A percentile compares a stretch with the other conserved stretches of the same genome.
phyloP scores from a whole-genome alignment of 2,329 filamentous ascomycete genomes.

The Fusarium sp. region DNA sequence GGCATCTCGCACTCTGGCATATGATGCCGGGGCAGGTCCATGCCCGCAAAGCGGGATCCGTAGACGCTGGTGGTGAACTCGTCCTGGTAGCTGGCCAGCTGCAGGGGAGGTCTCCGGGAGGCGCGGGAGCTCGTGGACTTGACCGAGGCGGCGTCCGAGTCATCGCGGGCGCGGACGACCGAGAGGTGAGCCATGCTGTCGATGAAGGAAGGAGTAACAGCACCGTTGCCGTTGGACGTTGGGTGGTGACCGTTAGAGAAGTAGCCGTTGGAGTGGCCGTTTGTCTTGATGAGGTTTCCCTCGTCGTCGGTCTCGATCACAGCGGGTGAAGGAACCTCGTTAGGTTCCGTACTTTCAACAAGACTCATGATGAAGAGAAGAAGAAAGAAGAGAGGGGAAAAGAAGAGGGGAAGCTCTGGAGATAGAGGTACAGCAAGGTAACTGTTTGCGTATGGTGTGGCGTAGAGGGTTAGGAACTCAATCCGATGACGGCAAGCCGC shows the following conservation, averaged over 20 bases:
- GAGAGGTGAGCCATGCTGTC: constrained; percentile 64
- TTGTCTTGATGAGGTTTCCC: constrained; percentile 43
- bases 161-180: constrained; percentile 54
- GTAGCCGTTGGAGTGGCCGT: constrained; percentile 44
- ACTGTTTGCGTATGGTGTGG: constrained; percentile 17
- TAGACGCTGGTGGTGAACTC: constrained; percentile 85
- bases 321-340: constrained; percentile 38
- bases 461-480: constrained; percentile 14
- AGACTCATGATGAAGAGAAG: constrained; percentile 40
- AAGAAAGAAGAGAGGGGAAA: constrained; percentile 10
- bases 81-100: constrained; percentile 64
- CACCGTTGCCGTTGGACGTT: constrained; percentile 44
- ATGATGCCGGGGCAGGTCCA: constrained; percentile 83
- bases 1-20: constrained; percentile 96
- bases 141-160: constrained; percentile 46
- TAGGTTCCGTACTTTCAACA: constrained; percentile 28
- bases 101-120: constrained; percentile 51
- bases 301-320: constrained; percentile 49
- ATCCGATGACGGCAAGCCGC: constrained; percentile 34
- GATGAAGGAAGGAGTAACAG: constrained; percentile 28
- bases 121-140: constrained; percentile 42
- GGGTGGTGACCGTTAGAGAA: constrained; percentile 31
- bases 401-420: constrained; percentile 20
- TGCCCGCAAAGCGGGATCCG: constrained; percentile 83
- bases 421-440: constrained; percentile 4